Evolutionary conservation across 192 early-diverging fungal species (phyloP), one percentile per base, ranked within the genome.

Genomic region (Funneliformis geosporum): DNA sequence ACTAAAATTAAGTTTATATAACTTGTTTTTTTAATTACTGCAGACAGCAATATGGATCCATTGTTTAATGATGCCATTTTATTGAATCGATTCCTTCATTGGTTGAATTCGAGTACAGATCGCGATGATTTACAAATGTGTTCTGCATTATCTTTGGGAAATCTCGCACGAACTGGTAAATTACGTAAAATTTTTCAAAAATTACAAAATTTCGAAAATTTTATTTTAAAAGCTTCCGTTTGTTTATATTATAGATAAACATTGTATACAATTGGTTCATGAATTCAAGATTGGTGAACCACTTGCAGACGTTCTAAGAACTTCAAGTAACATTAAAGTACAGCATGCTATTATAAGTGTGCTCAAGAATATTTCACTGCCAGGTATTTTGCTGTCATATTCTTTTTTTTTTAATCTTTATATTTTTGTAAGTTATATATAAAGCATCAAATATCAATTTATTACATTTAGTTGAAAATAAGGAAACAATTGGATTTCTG

Each of bases 281-380:
- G 82, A 88, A 81, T 85, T 89, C 50, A 67, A 86, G 5, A 82
- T 89, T n/a, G 75, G 88, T 47, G 83, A 90, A 39, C 83, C 84
- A 43, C 84, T 94, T 73, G 80, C 91, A n/a, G 82, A 85, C 38
- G 87, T 86, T 75, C 70, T 88, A 4, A 84, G 81, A 70, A 84
- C 85, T 5, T 86, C 88, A 11, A 46, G 75, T 67, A 80, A 79
- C 73, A 82, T 88, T 38, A 86, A 84, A 47, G 79, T 83, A 5
- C 82, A 86, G 5, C 91, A 92, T 75, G 91, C 91, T 2, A 88
- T 88, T 23, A 87, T 91, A 79, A 89, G 93, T 46, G 79, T 91
- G 46, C 83, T 94, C 5, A 90, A 91, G 60, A 93, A 94, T 82
- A 86, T 94, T 60, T 87, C 90, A 60, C 77, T 94, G 50, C 85